These are phyloP conservation scores for Myxozyma sirexii DNA, from an alignment of 805 yeast genomes.

Conservation along the genomic window DNA sequence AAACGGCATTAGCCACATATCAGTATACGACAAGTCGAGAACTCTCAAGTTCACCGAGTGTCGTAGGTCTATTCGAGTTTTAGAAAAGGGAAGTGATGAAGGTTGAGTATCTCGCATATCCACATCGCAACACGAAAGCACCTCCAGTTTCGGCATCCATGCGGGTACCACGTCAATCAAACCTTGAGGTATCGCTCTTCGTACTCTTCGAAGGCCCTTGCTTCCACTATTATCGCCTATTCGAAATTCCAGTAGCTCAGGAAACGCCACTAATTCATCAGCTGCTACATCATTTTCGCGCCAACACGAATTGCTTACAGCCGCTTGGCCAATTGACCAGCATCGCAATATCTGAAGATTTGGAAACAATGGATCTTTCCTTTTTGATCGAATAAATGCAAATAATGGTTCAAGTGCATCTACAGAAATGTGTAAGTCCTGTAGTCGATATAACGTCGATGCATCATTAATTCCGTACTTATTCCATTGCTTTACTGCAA, in stretches of 20 bases:
- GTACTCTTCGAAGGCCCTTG: constrained; percentile 10
- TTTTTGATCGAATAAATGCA: constrained; percentile 22
- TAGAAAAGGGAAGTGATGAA: constrained; percentile 16
- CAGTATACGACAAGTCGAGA: constrained; percentile 17
- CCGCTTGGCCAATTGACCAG: constrained; percentile 22
- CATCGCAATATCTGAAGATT: constrained; percentile 15
- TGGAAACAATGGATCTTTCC: constrained; percentile 18
- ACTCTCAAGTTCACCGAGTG: constrained; percentile 3
- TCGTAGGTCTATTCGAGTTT: constrained; percentile 20
- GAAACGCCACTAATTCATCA: constrained; percentile 19
- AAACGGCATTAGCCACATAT: constrained; percentile 27
- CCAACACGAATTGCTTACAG: constrained; percentile 22
- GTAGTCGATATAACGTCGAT: constrained; percentile 12
- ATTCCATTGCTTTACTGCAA: constrained; percentile 22
- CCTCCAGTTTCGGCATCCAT: constrained; percentile 29
- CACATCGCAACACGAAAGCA: constrained; percentile 18
- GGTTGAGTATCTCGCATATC: constrained; percentile 15
- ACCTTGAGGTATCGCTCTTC: constrained; percentile 26
- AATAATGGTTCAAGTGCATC: constrained; percentile 22
- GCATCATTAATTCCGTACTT: constrained; percentile 16
- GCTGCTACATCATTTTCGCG: constrained; percentile 12
- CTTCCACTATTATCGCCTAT: constrained; percentile 8
- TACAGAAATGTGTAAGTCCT: constrained; percentile 22
- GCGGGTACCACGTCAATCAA: constrained; percentile 17
- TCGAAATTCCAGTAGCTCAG: constrained; percentile 21